Evolutionary conservation across 2,329 filamentous ascomycete species (phyloP).

Genomic region (Pyrenochaeta sp.): DNA sequence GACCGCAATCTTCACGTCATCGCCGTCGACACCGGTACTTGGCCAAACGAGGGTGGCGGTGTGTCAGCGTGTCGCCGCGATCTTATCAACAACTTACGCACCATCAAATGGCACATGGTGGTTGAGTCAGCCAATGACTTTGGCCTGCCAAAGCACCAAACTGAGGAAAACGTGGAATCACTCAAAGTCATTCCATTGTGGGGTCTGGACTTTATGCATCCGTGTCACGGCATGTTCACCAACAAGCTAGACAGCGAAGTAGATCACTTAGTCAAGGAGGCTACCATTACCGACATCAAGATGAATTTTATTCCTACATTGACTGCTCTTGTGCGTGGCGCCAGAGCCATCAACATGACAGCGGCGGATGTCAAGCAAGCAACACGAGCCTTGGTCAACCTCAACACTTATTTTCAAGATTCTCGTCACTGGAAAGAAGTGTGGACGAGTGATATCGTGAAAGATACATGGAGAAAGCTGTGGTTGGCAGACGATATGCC

Average conservation of each 20-base stretch:
- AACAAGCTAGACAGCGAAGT: constrained; percentile 53
- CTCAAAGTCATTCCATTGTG: constrained; percentile 54
- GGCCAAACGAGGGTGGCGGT: constrained; percentile 55
- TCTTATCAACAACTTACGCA: constrained; percentile 53
- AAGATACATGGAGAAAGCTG: constrained; percentile 56
- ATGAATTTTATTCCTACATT: constrained; percentile 53
- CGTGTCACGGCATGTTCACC: constrained; percentile 53
- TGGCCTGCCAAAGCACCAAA: constrained; percentile 54
- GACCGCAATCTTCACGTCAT: constrained; percentile 51
- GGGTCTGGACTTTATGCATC: constrained; percentile 54
- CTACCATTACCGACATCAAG: constrained; percentile 48
- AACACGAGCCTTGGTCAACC: constrained; percentile 52
- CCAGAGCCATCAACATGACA: constrained; percentile 49
- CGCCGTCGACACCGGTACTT: constrained; percentile 53
- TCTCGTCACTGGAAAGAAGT: constrained; percentile 57
- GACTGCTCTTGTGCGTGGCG: constrained; percentile 51
- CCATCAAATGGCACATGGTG: constrained; percentile 55
- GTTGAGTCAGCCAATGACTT: constrained; percentile 55
- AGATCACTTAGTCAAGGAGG: constrained; percentile 46
- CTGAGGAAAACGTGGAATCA: constrained; percentile 54
- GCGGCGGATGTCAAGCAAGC: constrained; percentile 51
- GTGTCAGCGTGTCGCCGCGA: constrained; percentile 54
- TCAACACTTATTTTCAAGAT: constrained; percentile 57
- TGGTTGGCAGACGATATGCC: constrained; percentile 57
- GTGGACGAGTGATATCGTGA: constrained; percentile 58